Evolutionary conservation across 2,329 filamentous ascomycete species (phyloP).

Genomic region (Diaporthe nobilis): DNA sequence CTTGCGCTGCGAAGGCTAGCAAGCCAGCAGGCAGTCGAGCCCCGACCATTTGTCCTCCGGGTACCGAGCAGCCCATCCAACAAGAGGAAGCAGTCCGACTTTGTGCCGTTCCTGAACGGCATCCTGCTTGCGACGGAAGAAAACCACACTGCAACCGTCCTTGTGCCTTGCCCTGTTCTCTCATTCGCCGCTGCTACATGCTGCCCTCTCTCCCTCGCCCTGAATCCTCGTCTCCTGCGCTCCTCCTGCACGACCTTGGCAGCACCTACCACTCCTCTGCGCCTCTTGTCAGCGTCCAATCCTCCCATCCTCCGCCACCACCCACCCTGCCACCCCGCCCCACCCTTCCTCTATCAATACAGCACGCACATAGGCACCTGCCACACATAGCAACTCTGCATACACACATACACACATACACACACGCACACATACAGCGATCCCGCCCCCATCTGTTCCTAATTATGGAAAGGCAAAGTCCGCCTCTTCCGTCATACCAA

Average conservation of each 20-base stretch:
- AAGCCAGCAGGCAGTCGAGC: not conserved
- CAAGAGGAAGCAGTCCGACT: not conserved
- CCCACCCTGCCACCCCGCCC: constrained; percentile 10
- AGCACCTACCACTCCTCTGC: constrained; percentile 22
- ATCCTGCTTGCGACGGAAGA: constrained; percentile 32
- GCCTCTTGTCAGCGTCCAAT: constrained; percentile 23
- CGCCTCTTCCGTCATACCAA: constrained; percentile 12
- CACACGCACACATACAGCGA: not conserved
- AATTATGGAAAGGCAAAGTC: constrained; percentile 34
- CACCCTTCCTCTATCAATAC: not conserved
- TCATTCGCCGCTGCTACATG: constrained; percentile 6
- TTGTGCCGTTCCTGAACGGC: constrained; percentile 19
- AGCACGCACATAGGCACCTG: not conserved
- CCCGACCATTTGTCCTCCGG: constrained; percentile 1
- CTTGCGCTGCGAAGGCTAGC: not conserved
- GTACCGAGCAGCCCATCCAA: constrained; percentile 12
- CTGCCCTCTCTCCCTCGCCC: not conserved
- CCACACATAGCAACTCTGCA: not conserved
- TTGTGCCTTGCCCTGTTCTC: not conserved
- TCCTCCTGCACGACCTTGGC: not conserved
- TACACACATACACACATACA: not conserved
- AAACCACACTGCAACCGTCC: constrained; percentile 32
- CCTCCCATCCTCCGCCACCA: constrained; percentile 31
- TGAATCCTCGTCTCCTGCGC: constrained; percentile 10
- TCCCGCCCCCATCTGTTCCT: constrained; percentile 32